Evolutionary conservation across 2,329 filamentous ascomycete genomes (phyloP).

Genomic region (Knoxdaviesia capensis): DNA sequence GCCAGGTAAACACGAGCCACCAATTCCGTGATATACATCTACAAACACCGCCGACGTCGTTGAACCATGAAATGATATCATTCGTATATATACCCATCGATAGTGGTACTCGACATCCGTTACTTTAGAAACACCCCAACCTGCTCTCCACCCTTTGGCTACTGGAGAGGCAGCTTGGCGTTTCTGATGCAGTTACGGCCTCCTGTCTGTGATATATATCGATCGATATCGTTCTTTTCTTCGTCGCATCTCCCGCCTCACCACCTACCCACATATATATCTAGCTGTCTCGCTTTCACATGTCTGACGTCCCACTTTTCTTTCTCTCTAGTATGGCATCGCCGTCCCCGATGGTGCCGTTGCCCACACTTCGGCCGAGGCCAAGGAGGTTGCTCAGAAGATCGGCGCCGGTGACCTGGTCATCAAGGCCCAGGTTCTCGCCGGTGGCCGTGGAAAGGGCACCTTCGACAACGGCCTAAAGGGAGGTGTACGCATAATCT

Average conservation of each 20-base stretch:
- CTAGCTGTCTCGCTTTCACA: too few species aligned
- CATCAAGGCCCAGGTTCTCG: slow-evolving; percentile 98
- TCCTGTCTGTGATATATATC: too few species aligned
- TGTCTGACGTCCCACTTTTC: slow-evolving; percentile 3
- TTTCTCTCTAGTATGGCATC: slow-evolving; percentile 57
- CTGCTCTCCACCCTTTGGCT: too few species aligned
- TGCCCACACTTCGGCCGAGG: slow-evolving; percentile 66
- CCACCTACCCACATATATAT: too few species aligned
- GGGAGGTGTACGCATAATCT: slow-evolving; percentile 95
- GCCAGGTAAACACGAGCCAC: slow-evolving; percentile 27
- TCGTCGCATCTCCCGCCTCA: too few species aligned
- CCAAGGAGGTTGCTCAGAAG: slow-evolving; percentile 73
- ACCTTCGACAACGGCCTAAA: slow-evolving; percentile 97
- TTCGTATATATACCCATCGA: slow-evolving; percentile 5
- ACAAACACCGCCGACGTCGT: too few species aligned
- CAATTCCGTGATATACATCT: too few species aligned
- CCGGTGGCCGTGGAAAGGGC: slow-evolving; percentile 93
- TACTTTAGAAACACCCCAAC: slow-evolving; percentile 1
- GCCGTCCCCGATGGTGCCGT: slow-evolving; percentile 81
- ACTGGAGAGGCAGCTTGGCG: too few species aligned
- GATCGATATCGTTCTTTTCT: too few species aligned
- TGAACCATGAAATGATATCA: slow-evolving; percentile 2
- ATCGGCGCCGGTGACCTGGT: slow-evolving; percentile 95
- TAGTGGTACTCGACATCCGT: neutral
- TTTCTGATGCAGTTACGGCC: too few species aligned